Conservation (phyloP, 2,329 filamentous ascomycete genomes). For the Trichoderma atrobrunneum region DNA sequence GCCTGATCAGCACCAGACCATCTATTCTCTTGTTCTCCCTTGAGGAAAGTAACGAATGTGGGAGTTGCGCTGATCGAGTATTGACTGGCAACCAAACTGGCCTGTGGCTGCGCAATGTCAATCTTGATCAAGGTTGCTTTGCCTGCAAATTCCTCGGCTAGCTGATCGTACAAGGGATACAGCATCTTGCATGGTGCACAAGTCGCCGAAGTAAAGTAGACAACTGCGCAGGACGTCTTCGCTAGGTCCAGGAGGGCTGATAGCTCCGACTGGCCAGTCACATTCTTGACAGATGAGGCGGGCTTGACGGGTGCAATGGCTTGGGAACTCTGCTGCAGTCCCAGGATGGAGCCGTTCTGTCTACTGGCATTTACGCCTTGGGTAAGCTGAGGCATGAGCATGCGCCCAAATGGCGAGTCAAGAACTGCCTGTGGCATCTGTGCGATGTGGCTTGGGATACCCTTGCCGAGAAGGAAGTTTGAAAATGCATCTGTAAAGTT, state of each 20-base stretch:
- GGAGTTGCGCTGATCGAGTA: conserved; percentile 76
- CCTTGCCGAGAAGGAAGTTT: conserved; percentile 83
- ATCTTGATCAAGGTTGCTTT: conserved; percentile 77
- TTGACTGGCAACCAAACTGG: conserved; percentile 59
- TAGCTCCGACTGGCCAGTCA: conserved; percentile 45
- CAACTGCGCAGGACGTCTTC: conserved; percentile 66
- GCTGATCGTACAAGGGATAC: conserved; percentile 76
- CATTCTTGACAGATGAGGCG: conserved; percentile 52
- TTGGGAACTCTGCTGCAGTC: conserved; percentile 44
- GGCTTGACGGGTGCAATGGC: conserved; percentile 18
- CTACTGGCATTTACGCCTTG: conserved; percentile 51
- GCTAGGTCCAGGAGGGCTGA: conserved; percentile 51
- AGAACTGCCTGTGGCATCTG: conserved; percentile 83
- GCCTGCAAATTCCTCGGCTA: conserved; percentile 69
- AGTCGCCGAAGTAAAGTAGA: conserved; percentile 90
- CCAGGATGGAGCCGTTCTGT: conserved; percentile 51
- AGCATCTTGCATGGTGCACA: conserved; percentile 81
- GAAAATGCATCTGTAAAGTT: conserved; percentile 93
- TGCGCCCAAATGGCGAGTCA: conserved; percentile 81
- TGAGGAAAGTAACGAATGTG: conserved; percentile 83
- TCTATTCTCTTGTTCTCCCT: conserved; percentile 69
- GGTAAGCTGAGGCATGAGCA: conserved; percentile 71
- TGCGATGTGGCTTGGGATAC: conserved; percentile 83
- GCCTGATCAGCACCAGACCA: conserved; percentile 76
- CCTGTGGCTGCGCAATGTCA: conserved; percentile 66